Evolutionary conservation across 176 grass and related monocot species (phyloP).

Genomic region (Themeda triandra): DNA sequence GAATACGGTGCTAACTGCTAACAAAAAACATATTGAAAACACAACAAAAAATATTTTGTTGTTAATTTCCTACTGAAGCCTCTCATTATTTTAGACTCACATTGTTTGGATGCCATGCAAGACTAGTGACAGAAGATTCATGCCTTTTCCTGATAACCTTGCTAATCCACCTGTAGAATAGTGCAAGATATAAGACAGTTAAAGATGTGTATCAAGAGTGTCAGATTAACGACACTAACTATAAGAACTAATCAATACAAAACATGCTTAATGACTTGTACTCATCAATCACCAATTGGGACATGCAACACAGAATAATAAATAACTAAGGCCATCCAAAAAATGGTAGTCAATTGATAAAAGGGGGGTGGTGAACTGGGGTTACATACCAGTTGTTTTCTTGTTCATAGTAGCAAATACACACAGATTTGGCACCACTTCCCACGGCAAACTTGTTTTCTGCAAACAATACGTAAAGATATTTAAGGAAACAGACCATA

Average conservation of each 20-base stretch:
- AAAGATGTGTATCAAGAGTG: not conserved
- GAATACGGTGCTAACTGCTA: not conserved
- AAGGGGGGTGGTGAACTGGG: not conserved
- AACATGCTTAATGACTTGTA: not conserved
- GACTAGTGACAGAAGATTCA: conserved; percentile 90
- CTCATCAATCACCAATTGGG: not conserved
- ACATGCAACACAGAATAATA: not conserved
- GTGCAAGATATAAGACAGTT: conserved; percentile 28
- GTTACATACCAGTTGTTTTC: conserved; percentile 89
- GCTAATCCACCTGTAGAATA: conserved; percentile 87
- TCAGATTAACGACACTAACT: not conserved
- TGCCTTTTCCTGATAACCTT: conserved; percentile 97
- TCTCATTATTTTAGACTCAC: conserved; percentile 37
- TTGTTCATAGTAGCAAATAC: conserved; percentile 95
- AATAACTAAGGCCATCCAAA: conserved; percentile 4
- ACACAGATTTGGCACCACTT: conserved; percentile 97
- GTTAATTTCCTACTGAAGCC: not conserved
- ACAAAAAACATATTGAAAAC: not conserved
- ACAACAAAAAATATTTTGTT: not conserved
- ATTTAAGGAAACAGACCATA: not conserved
- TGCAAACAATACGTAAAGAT: conserved; percentile 39
- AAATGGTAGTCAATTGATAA: not conserved
- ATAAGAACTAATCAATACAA: not conserved
- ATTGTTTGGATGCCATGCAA: conserved; percentile 99
- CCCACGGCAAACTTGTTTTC: conserved; percentile 99